Evolutionary conservation across 2,329 filamentous ascomycete genomes (phyloP), one percentile per base, ranked within the genome.

Genomic region (Thelonectria discophora): DNA sequence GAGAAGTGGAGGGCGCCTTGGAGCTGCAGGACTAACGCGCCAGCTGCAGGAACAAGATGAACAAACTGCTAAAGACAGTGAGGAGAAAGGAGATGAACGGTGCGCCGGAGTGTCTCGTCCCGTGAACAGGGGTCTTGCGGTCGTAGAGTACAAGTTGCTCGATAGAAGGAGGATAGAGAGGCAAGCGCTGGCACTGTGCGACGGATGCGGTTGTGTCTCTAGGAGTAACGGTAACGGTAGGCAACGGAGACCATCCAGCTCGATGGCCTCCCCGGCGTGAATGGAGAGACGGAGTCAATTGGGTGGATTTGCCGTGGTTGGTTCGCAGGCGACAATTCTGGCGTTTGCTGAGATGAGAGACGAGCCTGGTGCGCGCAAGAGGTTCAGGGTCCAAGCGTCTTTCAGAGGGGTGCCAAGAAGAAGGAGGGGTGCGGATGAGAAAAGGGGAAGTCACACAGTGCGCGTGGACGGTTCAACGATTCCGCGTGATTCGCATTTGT

Each of bases 261-360:
- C 21, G 18, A 47, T 43, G 32, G 20, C 46, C 53, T 42, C 53
- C 53, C 53, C 51, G 53, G 53, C 43, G 43, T 48, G 53, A 32
- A 55, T 55, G 43, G 53, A 40, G 50, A 32, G 32, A 50, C 9
- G 12, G 47, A 21, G 39, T 18, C 32, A 34, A 34, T 10, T 34
- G 32, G 21, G 21, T 24, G 21, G 21, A n/a, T n/a, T n/a, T n/a
- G n/a, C n/a, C n/a, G n/a, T n/a, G n/a, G n/a, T n/a, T n/a, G n/a
- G n/a, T 24, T 24, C 21, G 21, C 21, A 24, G 21, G 21, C 6
- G 21, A 24, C 21, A 24, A 24, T 24, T 24, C 21, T 3, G 21
- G 21, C 21, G 21, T 24, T 24, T 24, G 21, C 21, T 24, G 21
- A 24, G 21, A 24, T 24, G 21, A 30, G 24, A 24, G 24, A 24